Conservation (phyloP, 2,329 filamentous ascomycete species). For the Periconia sp. region DNA sequence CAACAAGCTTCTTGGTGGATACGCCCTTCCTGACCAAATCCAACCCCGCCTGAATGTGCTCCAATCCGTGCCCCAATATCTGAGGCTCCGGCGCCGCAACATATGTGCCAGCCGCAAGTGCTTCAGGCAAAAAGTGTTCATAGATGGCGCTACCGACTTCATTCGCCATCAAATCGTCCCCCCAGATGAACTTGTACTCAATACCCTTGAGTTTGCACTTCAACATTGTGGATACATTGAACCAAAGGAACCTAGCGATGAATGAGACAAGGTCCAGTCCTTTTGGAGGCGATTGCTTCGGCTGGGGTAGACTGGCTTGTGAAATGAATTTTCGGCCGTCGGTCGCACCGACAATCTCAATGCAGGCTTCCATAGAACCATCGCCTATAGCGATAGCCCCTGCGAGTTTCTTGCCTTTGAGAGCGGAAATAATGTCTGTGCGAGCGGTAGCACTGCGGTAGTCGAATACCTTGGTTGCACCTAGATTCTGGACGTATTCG, state of each 20-base stretch:
- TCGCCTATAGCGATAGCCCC: conserved; percentile 40
- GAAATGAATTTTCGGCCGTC: conserved; percentile 14
- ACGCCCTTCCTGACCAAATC: neutral
- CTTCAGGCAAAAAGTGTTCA: neutral
- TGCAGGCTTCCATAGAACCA: conserved; percentile 14
- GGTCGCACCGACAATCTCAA: conserved; percentile 9
- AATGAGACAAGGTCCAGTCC: conserved; percentile 6
- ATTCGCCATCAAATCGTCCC: neutral
- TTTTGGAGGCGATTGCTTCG: conserved; percentile 3
- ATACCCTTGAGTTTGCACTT: conserved; percentile 13
- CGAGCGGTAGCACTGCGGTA: conserved; percentile 46
- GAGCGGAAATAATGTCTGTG: conserved; percentile 34
- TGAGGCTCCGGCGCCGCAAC: neutral
- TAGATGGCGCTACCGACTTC: neutral
- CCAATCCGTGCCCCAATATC: neutral
- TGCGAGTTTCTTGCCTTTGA: conserved; percentile 37
- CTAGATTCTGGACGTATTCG: conserved; percentile 47
- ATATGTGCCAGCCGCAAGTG: neutral
- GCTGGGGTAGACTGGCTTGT: conserved; percentile 2
- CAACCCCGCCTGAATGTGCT: neutral
- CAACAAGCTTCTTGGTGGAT: neutral
- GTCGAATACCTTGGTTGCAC: conserved; percentile 52
- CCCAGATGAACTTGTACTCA: conserved; percentile 9
- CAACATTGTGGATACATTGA: conserved; percentile 10
- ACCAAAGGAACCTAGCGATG: conserved; percentile 7